A percentile compares a stretch with the other conserved stretches of the same genome.
phyloP scores from a whole-genome alignment of 805 yeast species.

The Candida xiaguanensis region DNA sequence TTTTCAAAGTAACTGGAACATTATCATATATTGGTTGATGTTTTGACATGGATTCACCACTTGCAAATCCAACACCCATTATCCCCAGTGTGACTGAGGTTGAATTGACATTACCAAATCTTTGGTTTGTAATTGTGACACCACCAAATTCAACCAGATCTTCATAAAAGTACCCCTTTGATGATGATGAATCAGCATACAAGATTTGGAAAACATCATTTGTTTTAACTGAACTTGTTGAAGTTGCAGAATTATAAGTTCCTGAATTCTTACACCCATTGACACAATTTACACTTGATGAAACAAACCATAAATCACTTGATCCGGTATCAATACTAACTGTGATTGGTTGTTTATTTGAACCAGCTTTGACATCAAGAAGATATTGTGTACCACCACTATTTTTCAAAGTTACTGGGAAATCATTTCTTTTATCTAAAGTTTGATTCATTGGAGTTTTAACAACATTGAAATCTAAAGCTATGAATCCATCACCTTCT shows the following conservation, averaged over 20 bases:
- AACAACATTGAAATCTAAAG: no score
- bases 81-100: constrained; percentile 12
- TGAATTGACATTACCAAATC: constrained; percentile 17
- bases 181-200: constrained; percentile 9
- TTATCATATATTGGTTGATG: constrained; percentile 23
- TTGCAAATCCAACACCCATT: constrained; percentile 15
- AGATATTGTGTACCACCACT: no score
- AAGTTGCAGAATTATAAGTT: constrained; percentile 1
- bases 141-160: constrained; percentile 13
- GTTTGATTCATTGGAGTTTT: no score
- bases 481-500: no score
- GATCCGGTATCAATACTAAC: constrained; percentile 41
- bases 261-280: background rate
- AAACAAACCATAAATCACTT: constrained; percentile 37
- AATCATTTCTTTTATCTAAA: no score
- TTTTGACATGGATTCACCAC: no score
- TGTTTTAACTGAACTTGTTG: constrained; percentile 3
- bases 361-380: no score
- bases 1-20: constrained; percentile 29
- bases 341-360: constrained; percentile 19
- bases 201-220: constrained; percentile 8
- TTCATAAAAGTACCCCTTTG: constrained; percentile 14
- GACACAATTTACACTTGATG: constrained; percentile 5
- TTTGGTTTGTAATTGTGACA: constrained; percentile 11
- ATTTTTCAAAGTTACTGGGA: no score